Evolutionary conservation across 2,329 filamentous ascomycete genomes (phyloP).

Genomic region (Alternaria dauci): DNA sequence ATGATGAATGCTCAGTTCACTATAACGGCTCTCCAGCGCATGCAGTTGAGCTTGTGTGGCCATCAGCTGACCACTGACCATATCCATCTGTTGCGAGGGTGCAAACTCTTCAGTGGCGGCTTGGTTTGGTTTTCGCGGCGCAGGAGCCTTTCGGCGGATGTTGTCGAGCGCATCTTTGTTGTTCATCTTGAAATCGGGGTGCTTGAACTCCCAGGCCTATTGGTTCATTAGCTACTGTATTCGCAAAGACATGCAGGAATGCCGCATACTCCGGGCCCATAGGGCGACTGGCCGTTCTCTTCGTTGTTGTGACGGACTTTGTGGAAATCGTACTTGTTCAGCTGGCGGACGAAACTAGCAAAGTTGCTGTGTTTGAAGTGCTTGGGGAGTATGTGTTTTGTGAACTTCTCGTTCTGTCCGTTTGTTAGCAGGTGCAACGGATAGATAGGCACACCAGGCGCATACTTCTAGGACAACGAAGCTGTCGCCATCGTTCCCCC

Average conservation of each 20-base stretch:
- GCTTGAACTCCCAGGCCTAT: constrained; percentile 95
- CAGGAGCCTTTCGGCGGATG: constrained; percentile 92
- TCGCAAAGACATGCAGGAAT: background rate
- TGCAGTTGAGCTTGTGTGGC: constrained; percentile 94
- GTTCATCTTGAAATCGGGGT: constrained; percentile 93
- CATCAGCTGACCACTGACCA: constrained; percentile 85
- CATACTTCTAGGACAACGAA: constrained; percentile 95
- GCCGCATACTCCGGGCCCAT: constrained; percentile 74
- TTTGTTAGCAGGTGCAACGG: constrained; percentile 22
- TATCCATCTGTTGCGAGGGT: constrained; percentile 85
- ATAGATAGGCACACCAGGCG: constrained; percentile 7
- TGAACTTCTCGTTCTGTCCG: constrained; percentile 92
- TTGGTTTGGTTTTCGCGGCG: constrained; percentile 75
- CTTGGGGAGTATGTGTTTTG: constrained; percentile 94
- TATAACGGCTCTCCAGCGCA: constrained; percentile 82
- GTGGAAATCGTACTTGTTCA: constrained; percentile 99
- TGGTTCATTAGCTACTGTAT: constrained; percentile 23
- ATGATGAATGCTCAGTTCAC: constrained; percentile 75
- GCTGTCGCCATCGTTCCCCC: constrained; percentile 93
- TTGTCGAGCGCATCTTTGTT: constrained; percentile 97
- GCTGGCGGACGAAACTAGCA: constrained; percentile 91
- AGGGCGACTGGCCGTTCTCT: constrained; percentile 81
- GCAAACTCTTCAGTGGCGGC: constrained; percentile 71
- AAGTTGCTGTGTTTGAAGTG: constrained; percentile 99
- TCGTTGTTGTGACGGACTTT: constrained; percentile 94